phyloP scores from a whole-genome alignment of 805 yeast species.

The Teunomyces cretensis region DNA sequence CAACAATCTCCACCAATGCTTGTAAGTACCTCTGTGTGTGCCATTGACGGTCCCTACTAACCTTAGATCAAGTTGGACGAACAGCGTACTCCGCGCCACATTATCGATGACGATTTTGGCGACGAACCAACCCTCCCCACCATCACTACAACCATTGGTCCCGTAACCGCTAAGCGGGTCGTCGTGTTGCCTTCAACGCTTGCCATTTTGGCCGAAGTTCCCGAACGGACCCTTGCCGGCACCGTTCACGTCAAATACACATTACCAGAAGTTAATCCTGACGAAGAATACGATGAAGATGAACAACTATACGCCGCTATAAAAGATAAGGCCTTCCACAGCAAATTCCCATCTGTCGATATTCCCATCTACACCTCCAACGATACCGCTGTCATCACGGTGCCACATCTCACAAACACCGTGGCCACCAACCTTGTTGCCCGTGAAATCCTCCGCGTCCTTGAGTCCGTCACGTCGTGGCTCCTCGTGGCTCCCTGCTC shows the following conservation, averaged over 20 bases:
- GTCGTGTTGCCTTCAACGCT: conserved; percentile 18
- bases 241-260: conserved; percentile 13
- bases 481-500: conserved; percentile 37
- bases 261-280: conserved; percentile 12
- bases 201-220: conserved; percentile 13
- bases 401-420: conserved; percentile 38
- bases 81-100: conserved; percentile 50
- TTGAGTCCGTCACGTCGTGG: conserved; percentile 19
- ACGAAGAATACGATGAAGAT: conserved; percentile 47
- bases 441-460: conserved; percentile 11
- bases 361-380: conserved; percentile 23
- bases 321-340: conserved; percentile 16
- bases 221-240: conserved; percentile 16
- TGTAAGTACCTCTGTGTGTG: conserved; percentile 6
- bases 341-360: conserved; percentile 19
- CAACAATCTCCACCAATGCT: conserved; percentile 6
- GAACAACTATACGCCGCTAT: conserved; percentile 48
- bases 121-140: conserved; percentile 19
- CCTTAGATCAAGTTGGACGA: conserved; percentile 49
- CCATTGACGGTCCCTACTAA: conserved; percentile 1
- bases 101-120: conserved; percentile 39
- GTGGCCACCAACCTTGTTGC: conserved; percentile 34
- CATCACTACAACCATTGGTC: neutral
- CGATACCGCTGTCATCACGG: conserved; percentile 13
- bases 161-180: conserved; percentile 4